phyloP scores from a whole-genome alignment of 306 rosid genomes.

The Ormosia semicastrata region DNA sequence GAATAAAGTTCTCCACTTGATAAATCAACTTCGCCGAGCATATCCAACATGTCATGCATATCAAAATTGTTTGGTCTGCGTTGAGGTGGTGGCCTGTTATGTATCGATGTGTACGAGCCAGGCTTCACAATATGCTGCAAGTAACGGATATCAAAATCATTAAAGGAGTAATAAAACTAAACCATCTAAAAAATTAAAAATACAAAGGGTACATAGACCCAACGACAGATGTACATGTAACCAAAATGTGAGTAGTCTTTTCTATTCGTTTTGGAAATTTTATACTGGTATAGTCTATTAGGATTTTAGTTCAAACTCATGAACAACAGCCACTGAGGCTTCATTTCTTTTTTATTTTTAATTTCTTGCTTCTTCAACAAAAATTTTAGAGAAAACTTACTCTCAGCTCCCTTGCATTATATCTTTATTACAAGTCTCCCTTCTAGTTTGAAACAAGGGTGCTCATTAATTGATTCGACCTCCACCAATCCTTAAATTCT shows the following conservation, averaged over 20 bases:
- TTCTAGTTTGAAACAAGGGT: not conserved
- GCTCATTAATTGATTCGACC: not conserved
- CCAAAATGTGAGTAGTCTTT: not conserved
- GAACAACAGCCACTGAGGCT: not conserved
- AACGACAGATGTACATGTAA: not conserved
- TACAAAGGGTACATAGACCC: not conserved
- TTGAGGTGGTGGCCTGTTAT: conserved; percentile 40
- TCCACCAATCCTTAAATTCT: not conserved
- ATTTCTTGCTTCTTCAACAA: not conserved
- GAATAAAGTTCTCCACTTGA: conserved; percentile 28
- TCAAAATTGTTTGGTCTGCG: conserved; percentile 9
- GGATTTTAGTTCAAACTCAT: not conserved
- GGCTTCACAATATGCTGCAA: conserved; percentile 51
- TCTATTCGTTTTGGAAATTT: not conserved
- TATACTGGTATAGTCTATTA: not conserved
- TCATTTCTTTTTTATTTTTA: not conserved
- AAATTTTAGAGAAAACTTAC: not conserved
- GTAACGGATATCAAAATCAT: conserved; percentile 14
- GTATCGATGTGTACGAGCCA: conserved; percentile 43
- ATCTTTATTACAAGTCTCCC: not conserved
- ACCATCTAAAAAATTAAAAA: not conserved
- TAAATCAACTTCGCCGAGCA: conserved; percentile 38
- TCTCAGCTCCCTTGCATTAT: not conserved
- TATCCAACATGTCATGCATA: conserved; percentile 35
- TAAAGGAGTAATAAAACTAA: conserved; percentile 1